Conservation (phyloP, 345 rosid genomes). For the Garcia nutans region DNA sequence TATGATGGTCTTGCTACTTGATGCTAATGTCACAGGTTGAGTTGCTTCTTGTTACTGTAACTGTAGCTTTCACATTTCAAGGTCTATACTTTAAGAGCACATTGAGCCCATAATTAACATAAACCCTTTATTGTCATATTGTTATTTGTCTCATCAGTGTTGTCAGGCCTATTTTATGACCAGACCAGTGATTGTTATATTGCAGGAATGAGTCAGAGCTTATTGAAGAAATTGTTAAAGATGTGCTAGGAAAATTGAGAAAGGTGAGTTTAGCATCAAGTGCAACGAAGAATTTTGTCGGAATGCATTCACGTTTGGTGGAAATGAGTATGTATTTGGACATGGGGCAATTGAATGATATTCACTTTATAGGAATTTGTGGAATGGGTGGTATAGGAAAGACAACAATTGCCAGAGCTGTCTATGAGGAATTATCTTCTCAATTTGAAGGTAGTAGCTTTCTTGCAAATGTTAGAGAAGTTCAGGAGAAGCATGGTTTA, state of each 20-base stretch:
- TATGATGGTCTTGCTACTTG: too few relatives aligned
- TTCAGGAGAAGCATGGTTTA: neutral
- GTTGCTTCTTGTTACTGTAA: too few relatives aligned
- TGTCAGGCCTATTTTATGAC: neutral
- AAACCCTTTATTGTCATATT: neutral
- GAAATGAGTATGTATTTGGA: neutral
- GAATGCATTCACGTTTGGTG: slow-evolving; percentile 14
- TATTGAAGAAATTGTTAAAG: slow-evolving; percentile 9
- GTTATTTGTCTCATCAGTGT: neutral
- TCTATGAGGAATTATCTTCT: neutral
- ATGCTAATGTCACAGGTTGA: too few relatives aligned
- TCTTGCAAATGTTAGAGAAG: slow-evolving; percentile 18
- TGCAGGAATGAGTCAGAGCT: slow-evolving; percentile 18
- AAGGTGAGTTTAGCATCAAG: slow-evolving; percentile 2
- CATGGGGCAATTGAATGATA: neutral
- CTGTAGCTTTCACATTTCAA: too few relatives aligned
- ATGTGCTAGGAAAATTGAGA: slow-evolving; percentile 3
- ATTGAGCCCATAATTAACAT: too few relatives aligned
- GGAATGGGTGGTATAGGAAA: slow-evolving; percentile 25
- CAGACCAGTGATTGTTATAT: neutral
- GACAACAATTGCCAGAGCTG: slow-evolving; percentile 15
- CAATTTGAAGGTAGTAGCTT: slow-evolving; percentile 18
- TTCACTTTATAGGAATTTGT: slow-evolving; percentile 12
- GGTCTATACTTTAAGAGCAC: neutral
- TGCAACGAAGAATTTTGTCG: neutral